Evolutionary conservation across 768 basidiomycete species (phyloP), one percentile per base, ranked within the genome.

Genomic region (Pleurotus tuber-regium): DNA sequence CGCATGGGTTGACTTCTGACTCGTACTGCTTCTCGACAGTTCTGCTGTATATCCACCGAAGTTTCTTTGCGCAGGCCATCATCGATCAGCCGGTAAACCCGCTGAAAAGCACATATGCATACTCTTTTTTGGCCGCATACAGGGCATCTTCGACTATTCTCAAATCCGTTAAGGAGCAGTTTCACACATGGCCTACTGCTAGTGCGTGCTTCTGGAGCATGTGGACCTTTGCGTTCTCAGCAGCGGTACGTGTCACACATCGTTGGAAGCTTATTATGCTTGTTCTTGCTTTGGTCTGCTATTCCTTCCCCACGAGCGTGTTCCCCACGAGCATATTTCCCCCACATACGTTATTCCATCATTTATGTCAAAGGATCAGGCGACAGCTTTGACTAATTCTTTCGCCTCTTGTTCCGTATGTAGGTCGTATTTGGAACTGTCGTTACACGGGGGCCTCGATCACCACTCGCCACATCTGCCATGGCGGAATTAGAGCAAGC

Each of bases 371-470:
- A 16, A 33, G 31, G 5, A 18, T 21, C 24, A 31, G 14, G 28
- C 31, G 30, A 12, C 28, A n/a, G 3, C 12, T 18, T 31, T 31
- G n/a, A 33, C 31, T 18, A 29, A n/a, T 14, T 8, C 3, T 31
- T 16, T 19, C 3, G 3, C 24, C 12, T 46, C 2, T 38, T 31
- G 18, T 16, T 30, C 28, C 6, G 25, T 8, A 9, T 35, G 4
- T 52, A 89, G 87, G 76, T 89, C 8, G 84, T 91, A 12, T 86
- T 91, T 59, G 90, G 87, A 3, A 84, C 86, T 3, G 84, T 92
- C 16, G 89, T 87, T 2, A 87, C 85, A 2, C 79, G 86, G 24
- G 82, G 84, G 2, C 89, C 89, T 4, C 70, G 77, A 4, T 87
- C 84, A 1, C 79, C 84, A 0, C 63, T 91, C 9, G 89, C 89